Evolutionary conservation across 805 yeast genomes (phyloP), one percentile per base, ranked within the genome.

Genomic region (Pichia nakasei): DNA sequence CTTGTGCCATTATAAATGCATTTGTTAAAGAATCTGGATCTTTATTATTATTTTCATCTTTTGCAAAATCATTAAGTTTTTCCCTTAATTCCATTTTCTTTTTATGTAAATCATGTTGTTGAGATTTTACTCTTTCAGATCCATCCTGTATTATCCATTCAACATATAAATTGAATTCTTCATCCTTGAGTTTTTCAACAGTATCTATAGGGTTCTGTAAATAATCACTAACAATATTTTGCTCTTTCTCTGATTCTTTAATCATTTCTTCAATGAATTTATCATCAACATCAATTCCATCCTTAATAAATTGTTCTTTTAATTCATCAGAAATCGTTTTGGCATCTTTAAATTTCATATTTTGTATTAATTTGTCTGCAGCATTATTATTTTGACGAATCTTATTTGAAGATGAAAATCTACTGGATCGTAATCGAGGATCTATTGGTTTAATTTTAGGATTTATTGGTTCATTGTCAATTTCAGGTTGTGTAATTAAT

Each of bases 111-210:
- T 42, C 46, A 3, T 29, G 35, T 5, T 39, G 22, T 26, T 57
- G 59, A 9, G 40, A 37, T 4, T 38, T 36, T 12, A 59, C 20
- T 29, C 49, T 41, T 19, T 45, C 48, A 11, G 34, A 21, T 12
- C 60, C 53, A 42, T 59, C 63, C 17, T 48, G 44, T 5, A 60
- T 50, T 26, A 60, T 36, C 62, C 60, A 55, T 22, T 59, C 63
- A 15, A 59, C 35, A 41, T 52, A 54, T 1, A 35, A 38, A 11
- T 46, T 40, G 24, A 59, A 38, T 43, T 59, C 60, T 12, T 52
- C 52, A 29, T 47, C 38, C 15, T 50, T 45, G 18, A 55, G 37
- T 27, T 52, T 45, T 5, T 48, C 41, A 9, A 49, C 44, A 4
- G 51, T 46, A 5, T 36, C 15, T 38, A 44, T 26, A 35, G 55